Base-by-base conservation (phyloP, 805 yeast species). In the Saturnispora mendoncae region DNA sequence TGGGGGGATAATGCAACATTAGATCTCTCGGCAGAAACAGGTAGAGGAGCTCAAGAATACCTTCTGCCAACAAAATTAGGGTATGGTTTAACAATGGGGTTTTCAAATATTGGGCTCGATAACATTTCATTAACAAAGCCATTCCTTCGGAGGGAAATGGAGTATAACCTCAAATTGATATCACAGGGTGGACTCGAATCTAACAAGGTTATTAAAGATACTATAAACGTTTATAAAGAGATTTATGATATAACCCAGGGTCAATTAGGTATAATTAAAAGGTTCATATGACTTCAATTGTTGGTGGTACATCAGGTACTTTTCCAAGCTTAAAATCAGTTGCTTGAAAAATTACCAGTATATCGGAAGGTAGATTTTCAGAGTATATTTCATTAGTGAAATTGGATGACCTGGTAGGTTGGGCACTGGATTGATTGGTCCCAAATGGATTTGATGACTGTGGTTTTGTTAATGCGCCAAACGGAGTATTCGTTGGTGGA, bases 61-160 rank as follows among this genome's bases (percentile, higher is more conserved):
- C 60, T 92, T 12, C 64, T 81, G 5, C 98, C 99, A 0, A 79
- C 95, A 0, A 72, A 73, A 6, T 64, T 92, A 8, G 99, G 98
- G 0, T 76, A 81, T 61, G 87, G 92, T 0, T 64, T 92, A 9
- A 90, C 86, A 23, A 88, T 82, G 54, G 96, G 95, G 1, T 87
- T 92, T 58, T 87, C 84, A 43, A 69, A 72, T 33, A 74, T 92
- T 43, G 86, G 83, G 3, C 69, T 85, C 24, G 87, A 86, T 51
- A 64, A 69, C 44, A 60, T 72, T 31, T 79, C 90, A 1, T 67
- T 92, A 46, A 80, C 96, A 0, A 90, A 92, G 52, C 99, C 99
- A 4, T 83, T 84, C 51, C 61, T 92, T 45, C 67, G 99, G 42
- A 78, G 81, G 41, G 76, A 74, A 33, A 65, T 92, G 57, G 98